Evolutionary conservation across 495 filamentous ascomycete species (phyloP), one percentile per base, ranked within the genome.

Genomic region (Penicillium malachiteum): DNA sequence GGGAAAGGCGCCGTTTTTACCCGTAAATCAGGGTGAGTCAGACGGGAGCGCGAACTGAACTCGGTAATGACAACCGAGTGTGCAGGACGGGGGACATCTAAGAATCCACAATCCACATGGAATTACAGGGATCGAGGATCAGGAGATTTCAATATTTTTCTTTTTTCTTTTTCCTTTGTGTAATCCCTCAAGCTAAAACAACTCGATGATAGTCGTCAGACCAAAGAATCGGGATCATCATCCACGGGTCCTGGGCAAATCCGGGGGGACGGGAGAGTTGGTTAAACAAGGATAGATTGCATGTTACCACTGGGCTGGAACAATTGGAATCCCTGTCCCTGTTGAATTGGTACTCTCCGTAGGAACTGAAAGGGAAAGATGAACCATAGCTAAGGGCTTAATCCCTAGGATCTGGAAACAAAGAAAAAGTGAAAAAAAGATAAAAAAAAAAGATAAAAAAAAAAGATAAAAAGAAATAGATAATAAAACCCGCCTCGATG

Each of bases 1-100:
- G 34, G 33, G 12, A 31, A 50, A 55, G 48, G 52, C 57, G 45
- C 49, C 64, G 61, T 56, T 64, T 54, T 58, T 50, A 65, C 58
- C 62, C 62, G 60, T 17, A 12, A 7, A 26, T 8, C 40, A 43
- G 50, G 38, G 48, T 50, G 49, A 59, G 57, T 60, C 54, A 64
- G 60, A 61, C 54, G 58, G 39, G 57, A 40, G 35, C 48, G 43
- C 48, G 47, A 37, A 48, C 60, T 56, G 44, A 62, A 59, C 54
- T 62, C 54, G 62, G 65, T 58, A 56, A 65, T 46, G 51, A 34
- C 62, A 65, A 56, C 65, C 65, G 65, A 67, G 57, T 45, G 17
- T 48, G 58, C 48, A 61, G 13, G 35, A 12, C 18, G 38, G 16
- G 16, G 18, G 10, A 3, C 48, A n/a, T 50, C 35, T 3, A 3